Conservation (phyloP, 2,329 filamentous ascomycete species). For the Diplodia mutila region DNA sequence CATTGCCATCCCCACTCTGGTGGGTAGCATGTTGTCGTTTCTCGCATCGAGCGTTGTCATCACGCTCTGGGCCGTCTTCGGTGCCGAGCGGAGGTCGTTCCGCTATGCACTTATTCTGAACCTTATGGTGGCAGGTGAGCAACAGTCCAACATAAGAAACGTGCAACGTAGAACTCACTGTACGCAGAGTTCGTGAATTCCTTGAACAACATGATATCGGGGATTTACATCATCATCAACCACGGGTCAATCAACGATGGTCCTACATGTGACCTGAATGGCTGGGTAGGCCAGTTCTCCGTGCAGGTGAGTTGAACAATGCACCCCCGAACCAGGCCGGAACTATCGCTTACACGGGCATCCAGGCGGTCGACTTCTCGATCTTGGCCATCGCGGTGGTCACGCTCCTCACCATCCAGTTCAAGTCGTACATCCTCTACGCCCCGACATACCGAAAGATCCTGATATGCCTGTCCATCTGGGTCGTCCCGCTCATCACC, state of each 20-base stretch:
- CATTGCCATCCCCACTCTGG: constrained; percentile 30
- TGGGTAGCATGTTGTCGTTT: constrained; percentile 33
- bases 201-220: constrained; percentile 50
- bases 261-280: constrained; percentile 47
- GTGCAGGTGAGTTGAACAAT: constrained; percentile 43
- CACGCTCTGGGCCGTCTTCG: constrained; percentile 30
- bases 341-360: not conserved
- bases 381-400: constrained; percentile 52
- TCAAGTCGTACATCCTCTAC: constrained; percentile 41
- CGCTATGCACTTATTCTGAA: constrained; percentile 35
- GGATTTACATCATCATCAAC: constrained; percentile 41
- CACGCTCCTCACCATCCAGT: constrained; percentile 47
- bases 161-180: too few relatives aligned
- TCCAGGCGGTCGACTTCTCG: constrained; percentile 42
- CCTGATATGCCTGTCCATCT: constrained; percentile 45
- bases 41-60: constrained; percentile 30
- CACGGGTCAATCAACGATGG: constrained; percentile 35
- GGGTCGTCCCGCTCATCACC: constrained; percentile 48
- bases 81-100: constrained; percentile 32
- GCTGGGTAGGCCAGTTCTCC: constrained; percentile 52
- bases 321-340: too few relatives aligned
- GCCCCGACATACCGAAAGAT: constrained; percentile 36
- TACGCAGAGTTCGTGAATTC: constrained; percentile 49
- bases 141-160: not conserved
- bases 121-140: constrained; percentile 32